phyloP scores from a whole-genome alignment of 495 filamentous ascomycete genomes.

The Stereocaulon alpinum region DNA sequence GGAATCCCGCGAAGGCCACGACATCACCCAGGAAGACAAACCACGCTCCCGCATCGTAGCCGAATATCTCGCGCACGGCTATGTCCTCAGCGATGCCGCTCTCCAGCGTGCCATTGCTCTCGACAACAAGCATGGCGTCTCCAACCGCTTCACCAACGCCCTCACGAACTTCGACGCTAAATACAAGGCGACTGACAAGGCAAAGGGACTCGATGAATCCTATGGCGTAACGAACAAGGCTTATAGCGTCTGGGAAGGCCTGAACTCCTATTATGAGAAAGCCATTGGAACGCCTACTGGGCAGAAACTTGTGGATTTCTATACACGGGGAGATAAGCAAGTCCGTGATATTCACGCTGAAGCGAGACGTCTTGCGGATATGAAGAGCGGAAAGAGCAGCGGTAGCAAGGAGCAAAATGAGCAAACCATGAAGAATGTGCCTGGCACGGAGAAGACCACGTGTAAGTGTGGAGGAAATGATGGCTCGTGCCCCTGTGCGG shows the following conservation, averaged over 20 bases:
- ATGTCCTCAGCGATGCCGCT: slow-evolving; percentile 73
- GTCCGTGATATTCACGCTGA: slow-evolving; percentile 87
- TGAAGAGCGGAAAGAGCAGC: slow-evolving; percentile 61
- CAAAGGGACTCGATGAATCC: slow-evolving; percentile 60
- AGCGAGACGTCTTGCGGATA: slow-evolving; percentile 72
- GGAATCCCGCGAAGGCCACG: slow-evolving; percentile 45
- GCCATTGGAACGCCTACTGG: slow-evolving; percentile 76
- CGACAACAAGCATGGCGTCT: slow-evolving; percentile 84
- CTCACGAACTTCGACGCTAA: slow-evolving; percentile 69
- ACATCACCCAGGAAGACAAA: slow-evolving; percentile 89
- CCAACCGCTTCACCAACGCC: slow-evolving; percentile 60
- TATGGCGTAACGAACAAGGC: slow-evolving; percentile 65
- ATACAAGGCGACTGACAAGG: slow-evolving; percentile 69
- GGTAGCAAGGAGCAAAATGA: slow-evolving; percentile 30
- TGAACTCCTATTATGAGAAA: slow-evolving; percentile 85
- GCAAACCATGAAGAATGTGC: slow-evolving; percentile 20
- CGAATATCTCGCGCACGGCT: slow-evolving; percentile 92
- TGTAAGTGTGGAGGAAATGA: slow-evolving; percentile 24
- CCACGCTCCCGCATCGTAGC: slow-evolving; percentile 84
- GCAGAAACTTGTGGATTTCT: slow-evolving; percentile 76
- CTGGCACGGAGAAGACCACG: slow-evolving; percentile 23
- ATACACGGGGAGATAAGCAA: slow-evolving; percentile 68
- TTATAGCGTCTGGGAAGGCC: slow-evolving; percentile 49
- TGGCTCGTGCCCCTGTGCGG: slow-evolving; percentile 22
- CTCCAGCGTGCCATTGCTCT: slow-evolving; percentile 77